Evolutionary conservation across 805 yeast genomes (phyloP).

Genomic region (Wickerhamiella brachini): DNA sequence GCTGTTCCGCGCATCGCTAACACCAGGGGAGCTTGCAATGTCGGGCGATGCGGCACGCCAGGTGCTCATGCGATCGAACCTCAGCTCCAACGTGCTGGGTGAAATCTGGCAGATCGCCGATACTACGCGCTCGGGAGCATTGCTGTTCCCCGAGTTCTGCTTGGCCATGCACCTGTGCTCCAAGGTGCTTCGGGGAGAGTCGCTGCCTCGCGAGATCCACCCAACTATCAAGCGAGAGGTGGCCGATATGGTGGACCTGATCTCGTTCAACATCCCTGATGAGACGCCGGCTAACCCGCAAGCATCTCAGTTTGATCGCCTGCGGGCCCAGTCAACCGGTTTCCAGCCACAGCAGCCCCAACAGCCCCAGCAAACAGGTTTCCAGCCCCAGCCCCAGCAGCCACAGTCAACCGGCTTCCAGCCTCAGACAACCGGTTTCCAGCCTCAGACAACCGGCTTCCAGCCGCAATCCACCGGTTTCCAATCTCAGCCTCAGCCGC

Average conservation of each 20-base stretch:
- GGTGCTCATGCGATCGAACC: constrained; percentile 65
- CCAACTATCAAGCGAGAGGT: constrained; percentile 69
- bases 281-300: constrained; percentile 5
- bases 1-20: constrained; percentile 64
- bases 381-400: constrained; percentile 13
- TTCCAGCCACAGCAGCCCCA: constrained; percentile 8
- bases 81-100: constrained; percentile 60
- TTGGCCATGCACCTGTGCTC: constrained; percentile 80
- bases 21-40: constrained; percentile 44
- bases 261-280: constrained; percentile 64
- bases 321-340: constrained; percentile 20
- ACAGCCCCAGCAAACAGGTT: constrained; percentile 17
- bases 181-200: constrained; percentile 60
- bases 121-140: constrained; percentile 68
- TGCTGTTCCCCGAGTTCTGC: constrained; percentile 89
- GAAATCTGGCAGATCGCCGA: constrained; percentile 89
- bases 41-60: constrained; percentile 53
- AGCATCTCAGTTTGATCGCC: constrained; percentile 5
- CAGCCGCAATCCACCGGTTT: constrained; percentile 33
- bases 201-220: constrained; percentile 62
- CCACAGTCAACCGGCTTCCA: constrained; percentile 21
- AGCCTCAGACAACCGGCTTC: constrained; percentile 29
- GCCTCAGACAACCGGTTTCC: constrained; percentile 26
- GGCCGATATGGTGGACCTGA: constrained; percentile 76
- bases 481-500: neutral